Conservation (phyloP, 441 rosid genomes). For the Adansonia rubrostipa region DNA sequence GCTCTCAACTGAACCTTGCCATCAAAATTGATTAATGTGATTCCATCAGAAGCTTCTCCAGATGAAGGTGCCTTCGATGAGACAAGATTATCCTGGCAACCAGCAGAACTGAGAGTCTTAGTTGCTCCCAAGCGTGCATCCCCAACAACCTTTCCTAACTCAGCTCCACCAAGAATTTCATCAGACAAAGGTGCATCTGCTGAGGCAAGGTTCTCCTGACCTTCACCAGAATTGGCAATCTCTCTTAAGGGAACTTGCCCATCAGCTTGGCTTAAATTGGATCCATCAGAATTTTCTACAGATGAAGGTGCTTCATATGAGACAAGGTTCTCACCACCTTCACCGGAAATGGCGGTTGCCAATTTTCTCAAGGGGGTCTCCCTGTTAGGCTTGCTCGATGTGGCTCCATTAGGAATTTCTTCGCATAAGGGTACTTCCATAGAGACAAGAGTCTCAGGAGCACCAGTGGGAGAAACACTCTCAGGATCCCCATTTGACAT, state of each 20-base stretch:
- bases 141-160: conserved; percentile 17
- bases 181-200: conserved; percentile 9
- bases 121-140: neutral
- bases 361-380: neutral
- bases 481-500: conserved; percentile 24
- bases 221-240: conserved; percentile 3
- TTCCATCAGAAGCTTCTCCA: conserved; percentile 22
- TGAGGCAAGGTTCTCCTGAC: conserved; percentile 16
- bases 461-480: conserved; percentile 30
- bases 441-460: conserved; percentile 23
- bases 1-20: neutral
- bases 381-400: conserved; percentile 23
- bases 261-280: neutral
- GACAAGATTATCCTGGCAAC: conserved; percentile 13
- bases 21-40: conserved; percentile 16
- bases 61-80: neutral
- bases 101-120: conserved; percentile 15
- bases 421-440: conserved; percentile 19
- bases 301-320: neutral
- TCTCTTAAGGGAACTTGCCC: neutral
- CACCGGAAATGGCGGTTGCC: neutral
- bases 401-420: conserved; percentile 29
- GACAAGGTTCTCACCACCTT: neutral
- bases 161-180: conserved; percentile 16
- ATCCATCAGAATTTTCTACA: neutral